Base-by-base conservation (phyloP, 805 yeast genomes). In the Suhomyces sp. region DNA sequence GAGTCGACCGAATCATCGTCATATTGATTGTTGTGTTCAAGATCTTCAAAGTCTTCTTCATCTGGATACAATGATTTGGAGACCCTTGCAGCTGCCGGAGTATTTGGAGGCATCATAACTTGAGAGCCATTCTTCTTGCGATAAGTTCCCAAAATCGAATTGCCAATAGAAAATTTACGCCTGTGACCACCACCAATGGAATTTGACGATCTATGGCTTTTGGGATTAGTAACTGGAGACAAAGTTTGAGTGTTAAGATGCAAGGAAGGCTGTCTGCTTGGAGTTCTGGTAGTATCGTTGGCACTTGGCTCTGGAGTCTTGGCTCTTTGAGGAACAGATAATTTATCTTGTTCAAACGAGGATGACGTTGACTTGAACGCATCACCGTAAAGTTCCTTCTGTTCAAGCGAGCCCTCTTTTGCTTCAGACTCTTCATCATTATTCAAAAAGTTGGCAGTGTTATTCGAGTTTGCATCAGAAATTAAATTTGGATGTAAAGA, bases 111-210 rank as follows among this genome's bases (percentile, higher is more conserved):
- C 68, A 67, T 72, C 50, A 63, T 54, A 2, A 67, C 63, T 29
- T 63, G 64, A 56, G 80, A 62, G 50, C 77, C 67, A 71, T 79
- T 70, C 65, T 79, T 81, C 58, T 82, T 78, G 58, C 83, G 70
- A 55, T 78, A 74, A 8, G 72, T 60, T 5, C 79, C 79, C 47
- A 83, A 67, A 23, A 84, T 72, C 5, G 82, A 73, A 54, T 80
- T 82, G 10, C 88, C 88, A 57, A 85, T 74, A 1, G 87, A 83
- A 60, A 85, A 85, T 64, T 83, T 84, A 49, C 88, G 71, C 61
- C 86, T 76, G 60, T 84, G 88, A 2, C 71, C 69, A 24, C 65
- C 62, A 23, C 70, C 69, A 50, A 69, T 66, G 3, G 77, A 72
- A 53, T 68, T 73, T 6, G 74, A 67, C 12, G 76, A 70, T 49